Percentiles rank a stretch among this genome's conserved stretches.
phyloP scores from a whole-genome alignment of 83 land plant genomes.

The Thuja plicata region DNA sequence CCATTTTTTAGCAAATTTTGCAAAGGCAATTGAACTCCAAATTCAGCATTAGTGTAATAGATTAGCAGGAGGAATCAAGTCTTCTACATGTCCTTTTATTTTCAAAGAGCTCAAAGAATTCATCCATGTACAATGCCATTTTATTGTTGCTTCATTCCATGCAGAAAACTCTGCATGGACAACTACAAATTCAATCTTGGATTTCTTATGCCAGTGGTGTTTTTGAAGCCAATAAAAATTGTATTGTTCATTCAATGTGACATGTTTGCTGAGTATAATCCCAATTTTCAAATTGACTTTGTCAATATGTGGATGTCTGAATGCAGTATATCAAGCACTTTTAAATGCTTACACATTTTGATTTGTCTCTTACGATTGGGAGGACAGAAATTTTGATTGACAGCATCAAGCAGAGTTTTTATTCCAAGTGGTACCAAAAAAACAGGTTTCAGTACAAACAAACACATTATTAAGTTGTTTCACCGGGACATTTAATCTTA shows the following conservation, averaged over 20 bases:
- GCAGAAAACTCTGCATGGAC: constrained; percentile 3
- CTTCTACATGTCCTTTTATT: not conserved
- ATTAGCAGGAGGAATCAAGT: not conserved
- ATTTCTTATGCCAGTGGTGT: not conserved
- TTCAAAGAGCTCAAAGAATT: not conserved
- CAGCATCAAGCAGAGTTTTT: not conserved
- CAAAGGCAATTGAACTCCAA: not conserved
- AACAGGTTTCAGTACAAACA: not conserved
- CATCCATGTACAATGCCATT: not conserved
- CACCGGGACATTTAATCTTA: not conserved
- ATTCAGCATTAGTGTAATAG: not conserved
- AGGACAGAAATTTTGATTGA: not conserved
- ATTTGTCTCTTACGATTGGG: not conserved
- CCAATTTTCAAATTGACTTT: not conserved
- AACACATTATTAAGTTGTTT: not conserved
- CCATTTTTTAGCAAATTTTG: not conserved
- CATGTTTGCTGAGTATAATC: not conserved
- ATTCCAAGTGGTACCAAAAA: not conserved
- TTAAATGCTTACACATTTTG: not conserved
- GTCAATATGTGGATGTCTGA: not conserved
- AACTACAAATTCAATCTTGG: not conserved
- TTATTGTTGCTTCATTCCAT: not conserved
- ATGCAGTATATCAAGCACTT: not conserved
- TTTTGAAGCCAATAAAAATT: not conserved
- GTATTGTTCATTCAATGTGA: not conserved